Evolutionary conservation across 352 stramenopile species (phyloP).

Genomic region (Peronospora destructor): DNA sequence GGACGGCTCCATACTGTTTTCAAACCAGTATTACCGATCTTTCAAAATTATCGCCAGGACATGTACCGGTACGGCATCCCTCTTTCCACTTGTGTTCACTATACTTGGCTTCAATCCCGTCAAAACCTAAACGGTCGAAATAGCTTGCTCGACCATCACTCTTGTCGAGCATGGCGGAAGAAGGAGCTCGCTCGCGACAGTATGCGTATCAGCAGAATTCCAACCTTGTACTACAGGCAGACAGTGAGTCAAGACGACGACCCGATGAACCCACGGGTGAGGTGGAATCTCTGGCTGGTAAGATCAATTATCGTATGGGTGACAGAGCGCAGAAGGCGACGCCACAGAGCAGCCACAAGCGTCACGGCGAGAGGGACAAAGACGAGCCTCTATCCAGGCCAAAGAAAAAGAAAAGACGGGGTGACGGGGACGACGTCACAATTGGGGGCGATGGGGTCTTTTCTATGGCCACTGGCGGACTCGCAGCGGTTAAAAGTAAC

Average conservation of each 20-base stretch:
- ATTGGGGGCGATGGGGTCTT: slow-evolving; percentile 33
- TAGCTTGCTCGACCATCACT: not conserved
- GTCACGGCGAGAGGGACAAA: slow-evolving; percentile 12
- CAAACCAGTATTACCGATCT: too few relatives aligned
- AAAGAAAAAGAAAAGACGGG: slow-evolving; percentile 61
- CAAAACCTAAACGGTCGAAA: too few relatives aligned
- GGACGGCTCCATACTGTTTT: too few relatives aligned
- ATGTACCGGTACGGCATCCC: too few relatives aligned
- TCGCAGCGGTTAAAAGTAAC: slow-evolving; percentile 38
- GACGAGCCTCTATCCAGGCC: not conserved
- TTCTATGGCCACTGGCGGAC: slow-evolving; percentile 45
- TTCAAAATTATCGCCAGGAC: too few relatives aligned
- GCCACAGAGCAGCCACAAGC: slow-evolving; percentile 36
- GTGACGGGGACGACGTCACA: slow-evolving; percentile 17
- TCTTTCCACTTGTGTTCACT: too few relatives aligned
- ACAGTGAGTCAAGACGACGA: slow-evolving; percentile 75
- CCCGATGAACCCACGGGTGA: slow-evolving; percentile 82
- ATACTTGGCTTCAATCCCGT: too few relatives aligned
- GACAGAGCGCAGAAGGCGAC: slow-evolving; percentile 69
- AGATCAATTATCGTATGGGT: slow-evolving; percentile 78
- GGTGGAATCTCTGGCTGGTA: slow-evolving; percentile 76
- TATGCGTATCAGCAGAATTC: slow-evolving; percentile 92
- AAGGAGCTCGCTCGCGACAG: slow-evolving; percentile 82
- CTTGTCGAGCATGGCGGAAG: slow-evolving; percentile 68
- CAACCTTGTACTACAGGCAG: slow-evolving; percentile 91